phyloP scores from a whole-genome alignment of 768 basidiomycete genomes.

The Aureoboletus auriporus region DNA sequence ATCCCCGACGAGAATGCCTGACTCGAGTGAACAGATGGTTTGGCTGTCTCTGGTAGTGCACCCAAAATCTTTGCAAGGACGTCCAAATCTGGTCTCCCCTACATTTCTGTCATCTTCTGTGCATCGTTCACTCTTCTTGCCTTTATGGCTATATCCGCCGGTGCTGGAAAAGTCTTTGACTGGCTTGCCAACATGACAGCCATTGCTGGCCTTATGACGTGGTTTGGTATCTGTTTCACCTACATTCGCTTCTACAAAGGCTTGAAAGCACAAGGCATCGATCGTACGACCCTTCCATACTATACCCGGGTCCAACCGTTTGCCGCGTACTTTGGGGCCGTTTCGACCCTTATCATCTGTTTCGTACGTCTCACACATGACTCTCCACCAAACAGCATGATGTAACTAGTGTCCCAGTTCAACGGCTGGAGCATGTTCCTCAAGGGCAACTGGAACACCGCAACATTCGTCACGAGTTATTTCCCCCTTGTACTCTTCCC shows the following conservation, averaged over 20 bases:
- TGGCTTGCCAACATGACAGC: conserved; percentile 83
- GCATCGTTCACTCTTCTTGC: conserved; percentile 66
- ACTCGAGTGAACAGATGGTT: conserved; percentile 52
- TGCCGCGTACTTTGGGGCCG: conserved; percentile 54
- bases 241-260: conserved; percentile 87
- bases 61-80: conserved; percentile 75
- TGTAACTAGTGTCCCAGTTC: conserved; percentile 40
- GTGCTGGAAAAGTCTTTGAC: conserved; percentile 69
- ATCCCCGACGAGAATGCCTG: background rate
- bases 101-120: conserved; percentile 64
- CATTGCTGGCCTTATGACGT: conserved; percentile 67
- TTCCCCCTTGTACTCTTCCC: conserved; percentile 72
- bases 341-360: conserved; percentile 45
- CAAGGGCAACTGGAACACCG: conserved; percentile 47
- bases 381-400: background rate
- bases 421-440: conserved; percentile 53
- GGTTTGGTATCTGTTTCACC: conserved; percentile 74
- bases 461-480: conserved; percentile 82
- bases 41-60: conserved; percentile 77
- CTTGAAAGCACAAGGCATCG: conserved; percentile 72
- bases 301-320: conserved; percentile 63
- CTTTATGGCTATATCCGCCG: conserved; percentile 70
- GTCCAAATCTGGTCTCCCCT: conserved; percentile 71
- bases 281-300: conserved; percentile 71
- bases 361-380: conserved; percentile 44